These are phyloP conservation scores for Leccinum holopus DNA, from an alignment of 1,284 basidiomycete species.

Conservation along the genomic window DNA sequence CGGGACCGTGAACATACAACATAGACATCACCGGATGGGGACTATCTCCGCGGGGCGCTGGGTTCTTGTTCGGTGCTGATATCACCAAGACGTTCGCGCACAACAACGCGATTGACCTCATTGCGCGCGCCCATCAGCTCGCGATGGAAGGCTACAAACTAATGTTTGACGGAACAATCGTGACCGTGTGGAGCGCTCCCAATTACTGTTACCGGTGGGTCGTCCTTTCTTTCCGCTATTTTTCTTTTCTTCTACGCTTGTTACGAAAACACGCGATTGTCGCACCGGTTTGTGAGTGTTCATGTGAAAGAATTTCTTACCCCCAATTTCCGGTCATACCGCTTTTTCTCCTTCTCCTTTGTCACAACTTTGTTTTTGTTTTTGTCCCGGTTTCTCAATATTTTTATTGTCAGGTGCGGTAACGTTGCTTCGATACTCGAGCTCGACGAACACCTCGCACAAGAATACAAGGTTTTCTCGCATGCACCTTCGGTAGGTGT, in stretches of 20 bases:
- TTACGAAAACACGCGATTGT: slow-evolving; percentile 19
- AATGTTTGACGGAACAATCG: slow-evolving; percentile 95
- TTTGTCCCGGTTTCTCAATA: slow-evolving; percentile 5
- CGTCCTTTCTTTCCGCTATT: background rate
- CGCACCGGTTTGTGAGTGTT: background rate
- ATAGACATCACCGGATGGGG: slow-evolving; percentile 94
- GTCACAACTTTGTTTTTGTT: background rate
- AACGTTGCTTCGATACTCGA: slow-evolving; percentile 94
- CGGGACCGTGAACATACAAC: background rate
- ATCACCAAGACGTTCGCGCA: slow-evolving; percentile 90
- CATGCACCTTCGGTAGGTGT: slow-evolving; percentile 69
- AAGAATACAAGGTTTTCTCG: slow-evolving; percentile 89
- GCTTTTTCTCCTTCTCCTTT: slow-evolving; percentile 4
- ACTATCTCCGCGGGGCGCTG: slow-evolving; percentile 94
- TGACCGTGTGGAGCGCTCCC: slow-evolving; percentile 98
- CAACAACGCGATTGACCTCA: slow-evolving; percentile 90
- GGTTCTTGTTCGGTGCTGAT: slow-evolving; percentile 93
- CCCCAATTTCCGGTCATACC: slow-evolving; percentile 24
- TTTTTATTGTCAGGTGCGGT: slow-evolving; percentile 64
- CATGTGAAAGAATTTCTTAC: background rate
- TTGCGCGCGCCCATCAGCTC: slow-evolving; percentile 96
- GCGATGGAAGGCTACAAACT: slow-evolving; percentile 99
- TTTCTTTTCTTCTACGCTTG: background rate
- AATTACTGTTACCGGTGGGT: slow-evolving; percentile 95
- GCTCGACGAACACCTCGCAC: slow-evolving; percentile 85